Base-by-base conservation (phyloP, 192 early-diverging fungal genomes). In the Backusella circina region DNA sequence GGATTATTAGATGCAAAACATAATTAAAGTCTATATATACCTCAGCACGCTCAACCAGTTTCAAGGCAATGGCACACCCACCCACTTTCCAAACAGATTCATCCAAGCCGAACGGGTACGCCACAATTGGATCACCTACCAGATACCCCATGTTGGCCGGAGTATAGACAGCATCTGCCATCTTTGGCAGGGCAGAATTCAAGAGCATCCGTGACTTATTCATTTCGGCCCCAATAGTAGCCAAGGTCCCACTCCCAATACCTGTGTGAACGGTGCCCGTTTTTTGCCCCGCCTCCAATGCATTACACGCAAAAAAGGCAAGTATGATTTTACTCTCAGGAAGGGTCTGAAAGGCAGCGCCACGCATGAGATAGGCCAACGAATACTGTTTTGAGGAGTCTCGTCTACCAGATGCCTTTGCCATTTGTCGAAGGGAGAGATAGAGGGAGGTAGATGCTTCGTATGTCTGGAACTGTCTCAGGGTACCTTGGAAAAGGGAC, bases 11-110 rank as follows among this genome's bases (percentile, higher is more conserved):
- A 23, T 23, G 1, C 9, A 1, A 23, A 9, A 23, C 39, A 13
- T 1, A 13, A 23, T 9, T 12, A 21, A 57, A 23, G 3, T 3
- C 5, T 9, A 4, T 18, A 35, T 47, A 70, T 85, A 91, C 90
- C 78, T 88, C 82, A 13, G 88, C 85, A 21, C 76, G 77, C 51
- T 92, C 88, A 51, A 92, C 83, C 6, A 93, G 75, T 36, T 86
- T 84, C n/a, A 93, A 67, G 3, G 85, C 86, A 16, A 92, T 80
- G 21, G 89, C 85, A 78, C 87, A 91, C 6, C 91, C 90, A n/a
- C 91, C 91, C n/a, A 93, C 79, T 65, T 90, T 92, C 91, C 91
- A 93, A 44, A 91, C 82, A 10, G 88, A 84, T 72, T 92, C 89
- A 77, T 89, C 87, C 26, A 93, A 61, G 26, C 88, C 80, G 57